Percentiles rank a stretch among this genome's conserved stretches.
Evolutionary conservation across 2,329 filamentous ascomycete genomes (phyloP).

Genomic region (Cladophialophora carrionii): DNA sequence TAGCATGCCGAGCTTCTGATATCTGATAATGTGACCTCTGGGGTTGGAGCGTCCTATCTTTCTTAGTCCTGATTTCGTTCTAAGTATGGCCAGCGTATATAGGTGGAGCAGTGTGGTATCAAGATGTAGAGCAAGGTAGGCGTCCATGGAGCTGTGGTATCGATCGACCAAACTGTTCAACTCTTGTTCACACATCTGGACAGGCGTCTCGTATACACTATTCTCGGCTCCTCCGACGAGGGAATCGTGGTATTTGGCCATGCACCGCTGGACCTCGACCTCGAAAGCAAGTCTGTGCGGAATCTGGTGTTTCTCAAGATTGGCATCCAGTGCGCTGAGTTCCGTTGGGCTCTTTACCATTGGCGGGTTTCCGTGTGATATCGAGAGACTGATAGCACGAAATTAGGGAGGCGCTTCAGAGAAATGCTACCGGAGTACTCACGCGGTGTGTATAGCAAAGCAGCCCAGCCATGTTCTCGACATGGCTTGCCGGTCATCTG

Average conservation of each 20-base stretch:
- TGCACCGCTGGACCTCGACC: constrained; percentile 13
- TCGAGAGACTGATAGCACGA: constrained; percentile 10
- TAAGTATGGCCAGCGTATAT: constrained; percentile 20
- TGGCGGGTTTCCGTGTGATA: constrained; percentile 13
- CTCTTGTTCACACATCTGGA: constrained; percentile 21
- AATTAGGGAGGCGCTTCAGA: background rate
- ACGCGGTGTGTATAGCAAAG: constrained; percentile 16
- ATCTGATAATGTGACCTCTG: constrained; percentile 1
- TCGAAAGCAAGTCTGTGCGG: constrained; percentile 14
- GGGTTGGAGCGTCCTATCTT: background rate
- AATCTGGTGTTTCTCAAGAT: constrained; percentile 9
- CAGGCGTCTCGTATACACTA: constrained; percentile 14
- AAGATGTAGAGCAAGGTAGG: constrained; percentile 5
- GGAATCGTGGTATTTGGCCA: constrained; percentile 20
- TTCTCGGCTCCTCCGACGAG: constrained; percentile 13
- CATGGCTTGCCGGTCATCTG: constrained; percentile 12
- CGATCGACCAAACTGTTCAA: constrained; percentile 6
- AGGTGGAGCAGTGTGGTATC: constrained; percentile 14
- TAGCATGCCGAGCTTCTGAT: constrained; percentile 17
- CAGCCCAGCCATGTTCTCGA: constrained; percentile 19
- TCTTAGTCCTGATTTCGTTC: constrained; percentile 1
- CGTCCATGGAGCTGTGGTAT: constrained; percentile 9
- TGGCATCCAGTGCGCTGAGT: constrained; percentile 12
- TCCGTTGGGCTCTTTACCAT: constrained; percentile 14
- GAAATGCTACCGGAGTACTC: background rate